These are phyloP conservation scores for Xylariomycetidae sp. DNA, from an alignment of 2,329 filamentous ascomycete genomes.

Conservation along the genomic window DNA sequence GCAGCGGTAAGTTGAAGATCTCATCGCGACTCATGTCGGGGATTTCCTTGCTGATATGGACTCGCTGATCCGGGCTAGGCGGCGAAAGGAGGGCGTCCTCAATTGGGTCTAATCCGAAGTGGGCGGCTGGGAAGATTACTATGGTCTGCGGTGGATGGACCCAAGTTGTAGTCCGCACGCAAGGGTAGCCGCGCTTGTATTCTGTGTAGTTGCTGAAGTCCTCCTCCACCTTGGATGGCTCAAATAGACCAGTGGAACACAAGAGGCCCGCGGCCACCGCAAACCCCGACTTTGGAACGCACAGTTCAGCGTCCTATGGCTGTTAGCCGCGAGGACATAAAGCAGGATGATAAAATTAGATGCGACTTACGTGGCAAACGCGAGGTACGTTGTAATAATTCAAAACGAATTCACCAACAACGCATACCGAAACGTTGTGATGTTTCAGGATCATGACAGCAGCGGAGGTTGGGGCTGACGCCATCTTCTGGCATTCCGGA, in stretches of 20 bases:
- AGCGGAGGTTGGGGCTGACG: not conserved
- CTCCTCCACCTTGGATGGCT: slow-evolving; percentile 1
- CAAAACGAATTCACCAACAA: slow-evolving; percentile 2
- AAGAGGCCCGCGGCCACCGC: slow-evolving; percentile 8
- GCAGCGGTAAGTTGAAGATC: slow-evolving; percentile 14
- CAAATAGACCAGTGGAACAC: slow-evolving; percentile 12
- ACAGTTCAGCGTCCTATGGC: slow-evolving; percentile 13
- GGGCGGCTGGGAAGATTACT: slow-evolving; percentile 12
- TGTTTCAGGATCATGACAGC: slow-evolving; percentile 1
- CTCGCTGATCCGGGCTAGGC: slow-evolving; percentile 1
- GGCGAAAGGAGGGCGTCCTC: slow-evolving; percentile 1
- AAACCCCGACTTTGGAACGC: slow-evolving; percentile 7
- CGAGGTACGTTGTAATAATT: slow-evolving; percentile 4
- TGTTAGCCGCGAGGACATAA: not conserved
- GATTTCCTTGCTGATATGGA: slow-evolving; percentile 10
- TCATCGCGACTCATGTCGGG: slow-evolving; percentile 4
- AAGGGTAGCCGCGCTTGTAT: slow-evolving; percentile 18
- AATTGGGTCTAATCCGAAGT: slow-evolving; percentile 13
- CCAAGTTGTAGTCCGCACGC: slow-evolving; percentile 11
- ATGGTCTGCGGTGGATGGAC: slow-evolving; percentile 5
- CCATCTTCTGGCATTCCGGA: not conserved
- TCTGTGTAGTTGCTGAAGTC: slow-evolving; percentile 19
- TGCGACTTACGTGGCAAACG: slow-evolving; percentile 1
- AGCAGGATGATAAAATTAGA: not conserved
- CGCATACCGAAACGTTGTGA: not conserved